Evolutionary conservation across 2,329 filamentous ascomycete species (phyloP).

Genomic region (Xylaria hypoxylon): DNA sequence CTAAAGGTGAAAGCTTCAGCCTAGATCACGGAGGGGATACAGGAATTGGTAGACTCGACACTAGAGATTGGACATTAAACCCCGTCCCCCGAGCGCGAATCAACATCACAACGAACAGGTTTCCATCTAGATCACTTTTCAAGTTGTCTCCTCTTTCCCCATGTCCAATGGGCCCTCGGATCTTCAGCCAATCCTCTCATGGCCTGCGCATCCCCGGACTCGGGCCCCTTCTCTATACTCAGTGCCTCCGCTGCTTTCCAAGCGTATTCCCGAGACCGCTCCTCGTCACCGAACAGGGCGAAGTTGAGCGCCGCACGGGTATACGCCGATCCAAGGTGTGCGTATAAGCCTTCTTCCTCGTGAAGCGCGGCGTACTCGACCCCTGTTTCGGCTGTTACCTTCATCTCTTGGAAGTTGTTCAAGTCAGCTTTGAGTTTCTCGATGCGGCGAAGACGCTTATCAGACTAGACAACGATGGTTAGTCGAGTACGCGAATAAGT

Average conservation of each 20-base stretch:
- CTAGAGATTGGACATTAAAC: not conserved
- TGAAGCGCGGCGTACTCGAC: constrained; percentile 50
- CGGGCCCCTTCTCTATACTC: constrained; percentile 50
- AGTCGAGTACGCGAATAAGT: not conserved
- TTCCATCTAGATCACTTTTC: constrained; percentile 7
- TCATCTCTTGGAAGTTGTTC: constrained; percentile 37
- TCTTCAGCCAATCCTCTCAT: constrained; percentile 52
- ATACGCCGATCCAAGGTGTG: constrained; percentile 52
- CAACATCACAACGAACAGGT: not conserved
- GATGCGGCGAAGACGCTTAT: constrained; percentile 50
- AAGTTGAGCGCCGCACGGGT: constrained; percentile 56
- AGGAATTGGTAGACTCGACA: not conserved
- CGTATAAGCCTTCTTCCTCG: constrained; percentile 50
- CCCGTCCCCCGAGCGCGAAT: not conserved
- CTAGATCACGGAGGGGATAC: not conserved
- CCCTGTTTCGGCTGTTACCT: constrained; percentile 48
- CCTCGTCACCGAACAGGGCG: constrained; percentile 53
- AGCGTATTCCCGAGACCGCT: constrained; percentile 50
- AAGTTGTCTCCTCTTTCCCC: constrained; percentile 34
- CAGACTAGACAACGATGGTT: constrained; percentile 43
- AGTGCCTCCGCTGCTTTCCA: constrained; percentile 50
- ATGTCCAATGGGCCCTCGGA: constrained; percentile 40
- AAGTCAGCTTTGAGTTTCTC: constrained; percentile 47
- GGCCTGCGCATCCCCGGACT: constrained; percentile 45
- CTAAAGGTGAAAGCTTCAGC: not conserved